Evolutionary conservation across 1,284 basidiomycete genomes (phyloP), one percentile per base, ranked within the genome.

Genomic region (Cryptococcus sp.): DNA sequence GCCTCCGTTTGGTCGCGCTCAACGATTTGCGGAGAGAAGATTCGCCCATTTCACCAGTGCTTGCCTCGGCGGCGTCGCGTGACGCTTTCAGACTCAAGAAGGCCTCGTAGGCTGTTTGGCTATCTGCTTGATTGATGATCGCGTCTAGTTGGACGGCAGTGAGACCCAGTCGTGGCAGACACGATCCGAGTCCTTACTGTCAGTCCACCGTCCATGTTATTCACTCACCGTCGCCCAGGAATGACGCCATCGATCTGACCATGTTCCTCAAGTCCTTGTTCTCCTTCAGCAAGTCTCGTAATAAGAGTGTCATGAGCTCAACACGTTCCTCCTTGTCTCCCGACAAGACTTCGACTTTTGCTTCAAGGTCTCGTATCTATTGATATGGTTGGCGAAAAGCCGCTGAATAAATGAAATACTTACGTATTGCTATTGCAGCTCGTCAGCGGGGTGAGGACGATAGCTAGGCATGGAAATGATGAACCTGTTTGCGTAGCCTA

Each of bases 331-430:
- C 91, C 69, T 91, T 88, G 52, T 89, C 89, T 20, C 89, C 89
- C 10, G 91, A 94, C 19, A 93, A 82, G 19, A 95, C 87, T 75
- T 93, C 91, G 13, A 94, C 91, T 40, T 89, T 86, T 15, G 91
- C 91, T 78, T 95, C 92, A 43, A 95, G 85, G 76, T 94, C 92
- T 22, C 91, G 89, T 74, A 94, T 93, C 89, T 93, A 68, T 22
- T 19, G 54, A 76, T 69, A 63, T 77, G 76, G 65, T 76, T 73
- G 68, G 75, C 61, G 46, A 59, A 39, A 53, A 15, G 40, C 13
- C 20, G 40, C 52, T 49, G 59, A 51, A 3, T 15, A 37, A 23
- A 15, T 26, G 22, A 46, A 8, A 41, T 44, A 17, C 41, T 37
- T 11, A 48, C 52, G 23, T 53, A 52, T 55, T 56, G 48, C 26